Percentiles rank a stretch among this genome's conserved stretches.
phyloP scores from a whole-genome alignment of 2,329 filamentous ascomycete genomes.

The Sclerotinia borealis region DNA sequence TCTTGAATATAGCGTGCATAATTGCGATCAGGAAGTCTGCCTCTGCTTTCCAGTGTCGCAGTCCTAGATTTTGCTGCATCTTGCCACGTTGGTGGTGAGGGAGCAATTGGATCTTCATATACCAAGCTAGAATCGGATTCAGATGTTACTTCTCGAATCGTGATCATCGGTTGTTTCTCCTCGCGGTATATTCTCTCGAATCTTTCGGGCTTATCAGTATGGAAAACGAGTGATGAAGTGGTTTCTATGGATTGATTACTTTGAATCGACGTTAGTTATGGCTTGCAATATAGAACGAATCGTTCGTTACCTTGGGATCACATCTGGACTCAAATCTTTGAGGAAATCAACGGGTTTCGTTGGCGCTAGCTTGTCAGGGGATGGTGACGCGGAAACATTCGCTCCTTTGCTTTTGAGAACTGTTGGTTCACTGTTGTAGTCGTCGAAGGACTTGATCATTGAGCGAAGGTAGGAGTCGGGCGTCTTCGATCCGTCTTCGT shows the following conservation, averaged over 20 bases:
- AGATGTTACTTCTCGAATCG: background rate
- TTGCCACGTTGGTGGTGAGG: background rate
- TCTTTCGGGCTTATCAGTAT: background rate
- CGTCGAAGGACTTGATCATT: slow-evolving; percentile 7
- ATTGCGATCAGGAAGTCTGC: background rate
- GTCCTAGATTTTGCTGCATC: background rate
- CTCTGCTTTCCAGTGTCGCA: background rate
- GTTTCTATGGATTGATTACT: background rate
- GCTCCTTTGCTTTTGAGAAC: background rate
- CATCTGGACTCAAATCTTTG: slow-evolving; percentile 8
- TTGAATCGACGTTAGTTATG: background rate
- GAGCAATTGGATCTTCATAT: background rate
- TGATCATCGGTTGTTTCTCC: background rate
- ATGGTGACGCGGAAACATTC: slow-evolving; percentile 7
- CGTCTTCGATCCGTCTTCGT: background rate
- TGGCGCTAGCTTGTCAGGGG: slow-evolving; percentile 10
- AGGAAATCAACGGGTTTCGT: slow-evolving; percentile 16
- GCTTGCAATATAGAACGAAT: background rate
- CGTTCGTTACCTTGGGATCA: background rate
- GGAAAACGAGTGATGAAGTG: background rate
- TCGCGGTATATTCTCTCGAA: background rate
- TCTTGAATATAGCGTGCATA: background rate
- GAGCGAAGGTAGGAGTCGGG: slow-evolving; percentile 10
- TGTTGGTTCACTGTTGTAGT: background rate
- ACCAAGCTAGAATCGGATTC: background rate